Evolutionary conservation across 768 basidiomycete species (phyloP).

Genomic region (Daedaleopsis nitida): DNA sequence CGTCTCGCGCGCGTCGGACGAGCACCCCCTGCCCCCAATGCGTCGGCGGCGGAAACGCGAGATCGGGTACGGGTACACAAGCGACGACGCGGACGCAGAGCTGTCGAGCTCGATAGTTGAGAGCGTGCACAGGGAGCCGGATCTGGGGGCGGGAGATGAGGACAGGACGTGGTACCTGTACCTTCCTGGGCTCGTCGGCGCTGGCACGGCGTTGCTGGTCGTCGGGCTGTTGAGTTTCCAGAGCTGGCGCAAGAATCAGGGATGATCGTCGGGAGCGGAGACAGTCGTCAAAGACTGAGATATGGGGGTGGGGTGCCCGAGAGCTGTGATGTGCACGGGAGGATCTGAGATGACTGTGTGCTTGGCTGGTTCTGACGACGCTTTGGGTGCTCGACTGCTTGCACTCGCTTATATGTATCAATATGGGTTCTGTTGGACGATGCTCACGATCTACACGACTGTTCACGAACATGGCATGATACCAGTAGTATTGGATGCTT

Average conservation of each 20-base stretch:
- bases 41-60: conserved; percentile 23
- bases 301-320: background rate
- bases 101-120: conserved; percentile 49
- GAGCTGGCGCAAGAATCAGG: conserved; percentile 39
- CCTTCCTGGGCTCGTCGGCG: conserved; percentile 77
- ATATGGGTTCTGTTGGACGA: background rate
- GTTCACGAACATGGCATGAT: background rate
- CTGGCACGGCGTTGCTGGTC: conserved; percentile 80
- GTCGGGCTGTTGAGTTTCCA: conserved; percentile 80
- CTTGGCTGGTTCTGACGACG: background rate
- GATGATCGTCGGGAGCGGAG: conserved; percentile 10
- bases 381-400: background rate
- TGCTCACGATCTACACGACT: background rate
- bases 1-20: conserved; percentile 25
- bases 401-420: background rate
- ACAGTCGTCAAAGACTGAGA: background rate
- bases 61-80: conserved; percentile 9
- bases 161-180: conserved; percentile 82
- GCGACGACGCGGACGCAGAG: conserved; percentile 45
- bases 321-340: too few relatives aligned
- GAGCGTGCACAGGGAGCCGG: conserved; percentile 40
- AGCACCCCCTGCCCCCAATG: conserved; percentile 21
- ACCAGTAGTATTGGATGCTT: background rate
- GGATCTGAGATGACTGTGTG: too few relatives aligned
- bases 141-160: conserved; percentile 50